Base-by-base conservation (phyloP, 306 rosid genomes). In the Sindora glabra region DNA sequence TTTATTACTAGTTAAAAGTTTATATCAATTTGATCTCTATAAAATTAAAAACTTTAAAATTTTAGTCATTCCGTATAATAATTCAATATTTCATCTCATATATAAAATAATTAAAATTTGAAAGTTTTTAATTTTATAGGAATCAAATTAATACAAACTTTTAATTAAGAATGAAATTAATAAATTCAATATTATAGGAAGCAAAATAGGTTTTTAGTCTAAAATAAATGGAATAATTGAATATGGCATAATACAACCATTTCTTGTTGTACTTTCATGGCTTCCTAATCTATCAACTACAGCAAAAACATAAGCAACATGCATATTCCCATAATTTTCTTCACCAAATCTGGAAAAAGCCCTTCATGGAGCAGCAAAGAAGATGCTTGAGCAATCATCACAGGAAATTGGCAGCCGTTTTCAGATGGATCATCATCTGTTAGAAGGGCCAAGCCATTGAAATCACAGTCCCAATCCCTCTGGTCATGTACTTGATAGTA, bases 401-500 rank as follows among this genome's bases (percentile, higher is more conserved):
- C 67, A 0, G 91, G 97, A 48, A 83, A 89, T 23, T 56, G 74
- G 54, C 97, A 89, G 13, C 69, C 80, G 23, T 72, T 78, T 27
- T 77, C 74, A 24, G 97, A 89, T 18, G 97, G 95, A 79, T 89
- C 85, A 2, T 81, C 34, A 30, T 71, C 74, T 4, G 87, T 83
- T 62, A 73, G 36, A 48, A 60, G 22, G 46, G 83, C 97, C 72
- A 89, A 56, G 39, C 97, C 91, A 60, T 71, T 61, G 59, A 89
- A 89, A 50, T 83, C 87, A 64, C 97, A 89, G 53, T 68, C 78
- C 85, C 80, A 68, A n/a, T 63, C 63, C 39, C 57, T 63, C 63
- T 89, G 97, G 56, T 65, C 75, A 47, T 89, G 65, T 5, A 86
- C 69, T 71, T 89, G 97, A 71, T 79, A 89, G 59, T 81, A 89